These are phyloP conservation scores for Aspergillus brasiliensis DNA, from an alignment of 2,329 filamentous ascomycete species.

Conservation along the genomic window DNA sequence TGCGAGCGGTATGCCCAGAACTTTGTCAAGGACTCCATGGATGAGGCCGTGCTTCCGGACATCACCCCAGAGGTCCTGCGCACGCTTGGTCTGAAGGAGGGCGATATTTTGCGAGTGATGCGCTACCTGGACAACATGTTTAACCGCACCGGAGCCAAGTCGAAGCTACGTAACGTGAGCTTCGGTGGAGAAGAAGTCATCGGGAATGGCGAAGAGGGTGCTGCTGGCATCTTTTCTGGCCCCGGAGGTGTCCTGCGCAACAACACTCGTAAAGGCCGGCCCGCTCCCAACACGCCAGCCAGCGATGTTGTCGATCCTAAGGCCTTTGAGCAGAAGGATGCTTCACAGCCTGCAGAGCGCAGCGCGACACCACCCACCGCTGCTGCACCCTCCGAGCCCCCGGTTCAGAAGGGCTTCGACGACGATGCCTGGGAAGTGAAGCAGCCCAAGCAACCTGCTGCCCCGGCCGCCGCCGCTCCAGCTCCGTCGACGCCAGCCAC, in stretches of 20 bases:
- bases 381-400: constrained; percentile 52
- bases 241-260: constrained; percentile 89
- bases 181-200: constrained; percentile 56
- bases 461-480: constrained; percentile 42
- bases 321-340: constrained; percentile 70
- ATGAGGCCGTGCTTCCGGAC: constrained; percentile 87
- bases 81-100: constrained; percentile 89
- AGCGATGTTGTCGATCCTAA: constrained; percentile 86
- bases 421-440: constrained; percentile 98
- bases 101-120: constrained; percentile 95
- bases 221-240: constrained; percentile 81
- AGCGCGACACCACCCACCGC: constrained; percentile 54
- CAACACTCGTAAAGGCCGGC: constrained; percentile 90
- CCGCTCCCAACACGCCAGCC: constrained; percentile 81
- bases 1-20: constrained; percentile 93
- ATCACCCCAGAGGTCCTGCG: constrained; percentile 81
- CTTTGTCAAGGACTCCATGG: constrained; percentile 91
- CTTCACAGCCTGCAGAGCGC: constrained; percentile 43
- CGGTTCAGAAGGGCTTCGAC: constrained; percentile 70
- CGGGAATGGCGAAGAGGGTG: constrained; percentile 61
- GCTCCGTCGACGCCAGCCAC: constrained; percentile 34
- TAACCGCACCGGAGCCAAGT: constrained; percentile 60
- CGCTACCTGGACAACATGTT: constrained; percentile 82
- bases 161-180: constrained; percentile 58
- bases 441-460: constrained; percentile 63